phyloP scores from a whole-genome alignment of 768 basidiomycete species.

The Russula virescens region DNA sequence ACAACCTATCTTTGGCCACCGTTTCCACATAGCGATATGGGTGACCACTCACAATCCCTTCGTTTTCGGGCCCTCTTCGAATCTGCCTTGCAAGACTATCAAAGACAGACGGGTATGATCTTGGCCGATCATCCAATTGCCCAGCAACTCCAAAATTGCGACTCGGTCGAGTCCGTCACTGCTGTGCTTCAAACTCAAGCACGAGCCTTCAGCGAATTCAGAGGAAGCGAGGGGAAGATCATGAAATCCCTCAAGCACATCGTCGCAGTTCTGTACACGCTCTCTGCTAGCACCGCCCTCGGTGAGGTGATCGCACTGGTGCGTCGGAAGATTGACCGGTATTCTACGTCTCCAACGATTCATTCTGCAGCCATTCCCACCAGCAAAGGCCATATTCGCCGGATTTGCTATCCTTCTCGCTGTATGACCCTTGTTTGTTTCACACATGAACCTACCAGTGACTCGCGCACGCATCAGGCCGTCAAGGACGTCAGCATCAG shows the following conservation, averaged over 20 bases:
- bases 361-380: neutral
- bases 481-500: neutral
- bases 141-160: neutral
- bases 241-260: neutral
- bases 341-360: neutral
- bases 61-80: neutral
- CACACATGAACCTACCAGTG: neutral
- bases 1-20: too few relatives aligned
- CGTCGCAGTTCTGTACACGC: neutral
- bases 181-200: neutral
- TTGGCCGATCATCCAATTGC: neutral
- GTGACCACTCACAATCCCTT: neutral
- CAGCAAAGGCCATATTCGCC: neutral
- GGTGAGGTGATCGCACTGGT: neutral
- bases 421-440: neutral
- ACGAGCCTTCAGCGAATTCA: neutral
- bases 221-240: neutral
- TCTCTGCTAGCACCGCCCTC: neutral
- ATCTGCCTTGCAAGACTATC: neutral
- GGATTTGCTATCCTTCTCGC: neutral
- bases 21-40: neutral
- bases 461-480: neutral
- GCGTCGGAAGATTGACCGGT: neutral
- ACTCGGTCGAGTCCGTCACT: neutral
- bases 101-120: neutral